Evolutionary conservation across 257 asterid species (phyloP), one percentile per base, ranked within the genome.

Genomic region (Nicotiana attenuata): DNA sequence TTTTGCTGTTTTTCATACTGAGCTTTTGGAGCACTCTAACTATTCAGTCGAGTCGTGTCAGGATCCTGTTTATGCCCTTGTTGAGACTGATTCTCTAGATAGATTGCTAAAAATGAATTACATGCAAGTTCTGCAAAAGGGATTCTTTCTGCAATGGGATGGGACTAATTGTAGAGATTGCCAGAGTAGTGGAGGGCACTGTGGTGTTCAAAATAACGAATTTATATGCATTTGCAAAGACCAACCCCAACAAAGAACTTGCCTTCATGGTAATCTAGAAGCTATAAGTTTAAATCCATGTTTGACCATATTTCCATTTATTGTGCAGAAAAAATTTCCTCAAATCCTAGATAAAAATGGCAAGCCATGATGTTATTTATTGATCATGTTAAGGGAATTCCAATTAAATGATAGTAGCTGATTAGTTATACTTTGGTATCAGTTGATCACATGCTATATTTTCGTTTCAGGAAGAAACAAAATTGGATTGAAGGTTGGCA

Each of bases 1-100:
- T 38, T 92, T 92, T 28, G 97, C 92, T 7, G 89, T 87, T 80
- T 90, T 86, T 63, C 92, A 88, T 73, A 81, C 81, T 3, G 89
- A 87, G 55, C 78, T 89, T 55, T 79, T 89, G 9, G 28, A 81
- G 65, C 90, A 85, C 52, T 80, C 82, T 90, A 88, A 90, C 81
- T 89, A 88, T 59, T 84, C 93, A 2, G 24, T 82, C 11, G 55
- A 45, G 24, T 82, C 82, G 17, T 92, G 94, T 79, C 87, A 80
- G 73, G 69, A 82, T n/a, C 86, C 86, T 11, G 87, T 90, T 71
- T 85, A 83, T 28, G 82, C 92, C 33, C 77, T 69, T 24, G 83
- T 80, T 38, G 77, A 65, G 83, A 17, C 65, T 26, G 83, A 80
- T 19, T 67, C 76, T 7, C 4, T 80, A 16, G 53, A 17, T 9